Percentiles rank a stretch among this genome's conserved stretches.
These are phyloP conservation scores for Arthrobotrys pseudoclavata DNA, from an alignment of 2,329 filamentous ascomycete species.

Conservation along the genomic window DNA sequence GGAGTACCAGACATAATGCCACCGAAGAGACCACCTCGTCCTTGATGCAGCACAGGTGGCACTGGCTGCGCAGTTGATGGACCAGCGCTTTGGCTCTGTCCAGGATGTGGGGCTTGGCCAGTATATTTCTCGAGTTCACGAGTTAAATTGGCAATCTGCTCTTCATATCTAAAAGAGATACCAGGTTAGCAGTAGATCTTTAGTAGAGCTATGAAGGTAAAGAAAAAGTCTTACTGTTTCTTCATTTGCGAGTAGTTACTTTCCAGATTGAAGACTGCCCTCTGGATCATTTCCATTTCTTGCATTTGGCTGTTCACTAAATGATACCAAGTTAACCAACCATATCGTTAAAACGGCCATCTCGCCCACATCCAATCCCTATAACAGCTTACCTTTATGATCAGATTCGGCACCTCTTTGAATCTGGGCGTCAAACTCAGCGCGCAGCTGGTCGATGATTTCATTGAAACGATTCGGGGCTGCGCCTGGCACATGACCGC, in stretches of 20 bases:
- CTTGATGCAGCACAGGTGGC: slow-evolving; percentile 86
- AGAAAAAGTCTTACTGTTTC: slow-evolving; percentile 77
- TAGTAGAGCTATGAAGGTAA: background rate
- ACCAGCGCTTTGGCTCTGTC: slow-evolving; percentile 78
- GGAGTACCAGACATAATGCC: slow-evolving; percentile 91
- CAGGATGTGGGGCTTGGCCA: slow-evolving; percentile 69
- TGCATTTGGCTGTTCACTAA: slow-evolving; percentile 89
- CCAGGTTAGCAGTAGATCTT: slow-evolving; percentile 26
- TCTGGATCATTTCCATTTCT: slow-evolving; percentile 93
- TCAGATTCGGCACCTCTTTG: slow-evolving; percentile 88
- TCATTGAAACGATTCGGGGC: slow-evolving; percentile 85
- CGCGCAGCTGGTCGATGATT: slow-evolving; percentile 88
- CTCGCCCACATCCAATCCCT: background rate
- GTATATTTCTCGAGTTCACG: slow-evolving; percentile 86
- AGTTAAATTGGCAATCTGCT: slow-evolving; percentile 86
- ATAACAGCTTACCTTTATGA: slow-evolving; percentile 82
- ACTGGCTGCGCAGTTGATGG: slow-evolving; percentile 79
- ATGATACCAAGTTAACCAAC: slow-evolving; percentile 62
- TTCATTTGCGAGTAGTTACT: slow-evolving; percentile 90
- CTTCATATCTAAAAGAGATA: slow-evolving; percentile 79
- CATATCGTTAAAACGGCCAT: background rate
- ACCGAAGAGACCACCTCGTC: slow-evolving; percentile 89
- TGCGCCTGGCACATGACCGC: slow-evolving; percentile 76
- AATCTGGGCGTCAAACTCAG: slow-evolving; percentile 89
- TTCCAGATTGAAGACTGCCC: slow-evolving; percentile 94